Evolutionary conservation across 2,329 filamentous ascomycete species (phyloP).

Genomic region (Botrytis medusae): DNA sequence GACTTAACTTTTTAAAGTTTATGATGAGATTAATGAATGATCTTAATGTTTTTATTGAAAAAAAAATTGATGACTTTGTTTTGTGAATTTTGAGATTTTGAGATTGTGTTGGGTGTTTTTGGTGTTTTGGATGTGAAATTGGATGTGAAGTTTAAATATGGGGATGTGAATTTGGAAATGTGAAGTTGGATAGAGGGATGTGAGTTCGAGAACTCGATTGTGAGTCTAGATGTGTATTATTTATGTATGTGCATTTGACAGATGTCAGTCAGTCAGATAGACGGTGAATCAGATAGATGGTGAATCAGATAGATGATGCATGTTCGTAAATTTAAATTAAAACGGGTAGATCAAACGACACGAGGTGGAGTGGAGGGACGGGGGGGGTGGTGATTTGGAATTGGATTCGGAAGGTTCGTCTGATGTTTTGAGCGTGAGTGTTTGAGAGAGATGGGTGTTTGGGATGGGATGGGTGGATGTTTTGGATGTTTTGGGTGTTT

Average conservation of each 20-base stretch:
- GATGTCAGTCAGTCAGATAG: background rate
- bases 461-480: no score
- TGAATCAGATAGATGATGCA: background rate
- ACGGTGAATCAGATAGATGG: background rate
- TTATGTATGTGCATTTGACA: background rate
- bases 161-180: no score
- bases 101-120: background rate
- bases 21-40: constrained; percentile 22
- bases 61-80: no score
- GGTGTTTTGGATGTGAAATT: background rate
- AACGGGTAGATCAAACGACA: background rate
- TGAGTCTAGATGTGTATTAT: background rate
- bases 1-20: constrained; percentile 6
- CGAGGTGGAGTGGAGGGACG: no score
- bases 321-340: background rate
- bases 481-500: no score
- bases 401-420: no score
- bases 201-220: no score
- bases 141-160: no score
- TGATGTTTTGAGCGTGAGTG: no score
- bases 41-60: constrained; percentile 10
- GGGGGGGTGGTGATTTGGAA: no score
- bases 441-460: no score
- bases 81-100: background rate
- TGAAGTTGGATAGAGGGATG: no score